These are phyloP conservation scores for Suhomyces faveliae DNA, from an alignment of 805 yeast genomes.

Conservation along the genomic window DNA sequence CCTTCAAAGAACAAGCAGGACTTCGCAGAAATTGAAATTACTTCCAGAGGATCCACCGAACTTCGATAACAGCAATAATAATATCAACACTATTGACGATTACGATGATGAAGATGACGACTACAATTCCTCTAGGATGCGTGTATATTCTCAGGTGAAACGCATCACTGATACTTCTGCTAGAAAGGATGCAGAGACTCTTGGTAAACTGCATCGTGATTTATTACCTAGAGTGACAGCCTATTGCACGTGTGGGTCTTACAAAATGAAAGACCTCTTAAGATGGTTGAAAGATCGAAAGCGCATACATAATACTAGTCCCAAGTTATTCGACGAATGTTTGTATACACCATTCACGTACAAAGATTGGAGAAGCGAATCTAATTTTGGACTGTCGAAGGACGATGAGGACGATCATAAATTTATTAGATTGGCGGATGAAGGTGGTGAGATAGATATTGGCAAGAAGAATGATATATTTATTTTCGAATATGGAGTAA, in stretches of 20 bases:
- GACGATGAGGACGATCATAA: slow-evolving; percentile 20
- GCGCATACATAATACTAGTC: slow-evolving; percentile 70
- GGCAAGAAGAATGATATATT: slow-evolving; percentile 80
- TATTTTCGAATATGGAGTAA: slow-evolving; percentile 95
- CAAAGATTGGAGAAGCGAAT: slow-evolving; percentile 68
- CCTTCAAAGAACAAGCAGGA: slow-evolving; percentile 72
- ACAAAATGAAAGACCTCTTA: slow-evolving; percentile 80
- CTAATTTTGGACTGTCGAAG: slow-evolving; percentile 13
- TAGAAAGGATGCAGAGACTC: slow-evolving; percentile 86
- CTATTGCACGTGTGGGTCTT: slow-evolving; percentile 92
- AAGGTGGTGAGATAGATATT: slow-evolving; percentile 92
- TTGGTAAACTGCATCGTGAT: slow-evolving; percentile 83
- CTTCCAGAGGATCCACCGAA: slow-evolving; percentile 57
- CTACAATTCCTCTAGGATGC: slow-evolving; percentile 28
- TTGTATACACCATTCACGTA: slow-evolving; percentile 86
- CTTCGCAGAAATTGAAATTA: slow-evolving; percentile 69
- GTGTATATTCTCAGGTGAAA: slow-evolving; percentile 80
- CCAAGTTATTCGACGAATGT: slow-evolving; percentile 92
- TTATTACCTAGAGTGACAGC: slow-evolving; percentile 92
- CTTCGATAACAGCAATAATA: slow-evolving; percentile 20
- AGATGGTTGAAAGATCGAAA: slow-evolving; percentile 83
- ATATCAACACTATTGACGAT: slow-evolving; percentile 13
- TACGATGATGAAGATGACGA: slow-evolving; percentile 30
- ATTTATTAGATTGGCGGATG: slow-evolving; percentile 77
- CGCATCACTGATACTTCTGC: slow-evolving; percentile 86